These are phyloP conservation scores for Triangularia setosa DNA, from an alignment of 2,329 filamentous ascomycete species.

Conservation along the genomic window DNA sequence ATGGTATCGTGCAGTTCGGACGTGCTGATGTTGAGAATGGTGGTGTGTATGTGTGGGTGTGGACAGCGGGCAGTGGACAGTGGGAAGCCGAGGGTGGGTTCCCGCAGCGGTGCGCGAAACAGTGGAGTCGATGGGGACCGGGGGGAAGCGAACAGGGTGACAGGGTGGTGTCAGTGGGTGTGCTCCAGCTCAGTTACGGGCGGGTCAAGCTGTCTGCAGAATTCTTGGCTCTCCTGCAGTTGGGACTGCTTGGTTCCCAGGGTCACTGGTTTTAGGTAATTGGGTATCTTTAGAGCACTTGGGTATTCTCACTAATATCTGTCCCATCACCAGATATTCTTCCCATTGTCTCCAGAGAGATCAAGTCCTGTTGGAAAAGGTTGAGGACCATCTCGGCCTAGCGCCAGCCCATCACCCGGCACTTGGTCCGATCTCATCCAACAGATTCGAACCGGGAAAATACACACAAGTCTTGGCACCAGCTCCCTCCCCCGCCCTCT, in stretches of 20 bases:
- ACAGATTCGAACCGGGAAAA: not conserved
- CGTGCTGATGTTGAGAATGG: conserved; percentile 12
- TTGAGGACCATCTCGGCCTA: not conserved
- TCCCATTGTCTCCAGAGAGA: not conserved
- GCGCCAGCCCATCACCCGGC: not conserved
- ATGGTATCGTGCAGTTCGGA: conserved; percentile 7
- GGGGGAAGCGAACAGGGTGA: conserved; percentile 1
- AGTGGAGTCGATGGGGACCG: conserved; percentile 19
- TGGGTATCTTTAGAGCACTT: no score
- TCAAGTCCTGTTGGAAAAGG: not conserved
- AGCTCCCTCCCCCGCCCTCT: not conserved
- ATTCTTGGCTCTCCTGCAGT: not conserved
- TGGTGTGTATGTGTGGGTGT: conserved; percentile 4
- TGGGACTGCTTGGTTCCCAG: not conserved
- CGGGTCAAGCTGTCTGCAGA: not conserved
- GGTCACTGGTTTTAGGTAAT: no score
- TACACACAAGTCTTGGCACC: not conserved
- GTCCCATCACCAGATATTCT: no score
- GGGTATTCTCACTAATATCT: no score
- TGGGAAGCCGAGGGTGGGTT: conserved; percentile 27
- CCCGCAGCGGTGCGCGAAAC: conserved; percentile 22
- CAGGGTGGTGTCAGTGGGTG: not conserved
- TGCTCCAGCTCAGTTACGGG: not conserved
- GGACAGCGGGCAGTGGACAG: not conserved
- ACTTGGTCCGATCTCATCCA: not conserved